Percentiles rank a stretch among this genome's conserved stretches.
Evolutionary conservation across 164 flowering plant species (phyloP).

Genomic region (Aristolochia fimbriata): DNA sequence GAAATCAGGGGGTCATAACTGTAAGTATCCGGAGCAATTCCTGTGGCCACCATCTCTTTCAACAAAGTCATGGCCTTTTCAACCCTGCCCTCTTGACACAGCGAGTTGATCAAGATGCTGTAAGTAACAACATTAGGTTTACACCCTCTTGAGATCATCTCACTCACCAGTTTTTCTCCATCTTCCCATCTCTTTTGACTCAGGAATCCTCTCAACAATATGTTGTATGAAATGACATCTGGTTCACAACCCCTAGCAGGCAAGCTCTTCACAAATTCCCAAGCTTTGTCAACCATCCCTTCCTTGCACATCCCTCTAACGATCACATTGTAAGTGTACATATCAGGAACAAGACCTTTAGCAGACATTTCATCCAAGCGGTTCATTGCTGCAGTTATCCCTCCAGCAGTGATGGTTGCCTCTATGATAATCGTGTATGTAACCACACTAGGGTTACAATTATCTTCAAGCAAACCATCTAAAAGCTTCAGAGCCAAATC

Average conservation of each 20-base stretch:
- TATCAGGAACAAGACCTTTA: slow-evolving; percentile 53
- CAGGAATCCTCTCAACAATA: slow-evolving; percentile 44
- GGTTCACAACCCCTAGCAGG: slow-evolving; percentile 38
- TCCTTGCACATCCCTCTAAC: slow-evolving; percentile 70
- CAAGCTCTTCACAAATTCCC: slow-evolving; percentile 40
- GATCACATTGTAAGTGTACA: slow-evolving; percentile 59
- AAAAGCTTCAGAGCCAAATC: slow-evolving; percentile 43
- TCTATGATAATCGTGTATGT: slow-evolving; percentile 78
- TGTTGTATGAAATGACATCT: slow-evolving; percentile 58
- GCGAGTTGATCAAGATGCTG: slow-evolving; percentile 51
- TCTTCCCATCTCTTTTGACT: slow-evolving; percentile 46
- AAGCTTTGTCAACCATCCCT: slow-evolving; percentile 51
- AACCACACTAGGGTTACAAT: slow-evolving; percentile 53
- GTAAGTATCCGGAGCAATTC: slow-evolving; percentile 53
- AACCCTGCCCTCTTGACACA: slow-evolving; percentile 57
- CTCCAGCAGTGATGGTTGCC: slow-evolving; percentile 47
- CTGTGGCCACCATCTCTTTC: slow-evolving; percentile 52
- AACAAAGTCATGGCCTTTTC: slow-evolving; percentile 47
- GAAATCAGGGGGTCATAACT: slow-evolving; percentile 70
- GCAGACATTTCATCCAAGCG: slow-evolving; percentile 58
- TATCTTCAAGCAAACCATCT: slow-evolving; percentile 44
- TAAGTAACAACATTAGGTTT: slow-evolving; percentile 61
- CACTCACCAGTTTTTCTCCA: slow-evolving; percentile 40
- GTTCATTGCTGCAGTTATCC: slow-evolving; percentile 45
- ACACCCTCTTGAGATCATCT: slow-evolving; percentile 49